A percentile compares a stretch with the other conserved stretches of the same genome.
Evolutionary conservation across 139 green algal genomes (phyloP).

Genomic region (Edaphochlamys debaryana): DNA sequence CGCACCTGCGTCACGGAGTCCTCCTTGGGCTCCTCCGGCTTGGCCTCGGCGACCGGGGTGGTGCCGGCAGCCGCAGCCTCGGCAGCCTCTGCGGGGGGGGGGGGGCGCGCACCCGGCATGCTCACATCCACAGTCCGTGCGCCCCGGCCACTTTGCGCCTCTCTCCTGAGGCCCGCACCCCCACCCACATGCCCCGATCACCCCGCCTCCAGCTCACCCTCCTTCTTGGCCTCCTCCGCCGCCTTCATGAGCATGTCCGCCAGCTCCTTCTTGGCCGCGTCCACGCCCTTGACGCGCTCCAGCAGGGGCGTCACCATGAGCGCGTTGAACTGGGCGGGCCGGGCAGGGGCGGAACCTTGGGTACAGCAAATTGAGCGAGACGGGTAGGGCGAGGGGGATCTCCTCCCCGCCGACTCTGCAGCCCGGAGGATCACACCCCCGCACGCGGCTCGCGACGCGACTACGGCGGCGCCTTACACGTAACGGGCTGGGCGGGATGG

Average conservation of each 20-base stretch:
- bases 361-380: too few species aligned
- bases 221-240: constrained; percentile 56
- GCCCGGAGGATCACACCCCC: too few species aligned
- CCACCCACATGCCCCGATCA: too few species aligned
- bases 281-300: constrained; percentile 73
- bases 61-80: neutral
- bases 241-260: constrained; percentile 69
- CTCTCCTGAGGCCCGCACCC: too few species aligned
- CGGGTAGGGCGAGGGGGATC: too few species aligned
- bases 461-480: too few species aligned
- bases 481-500: too few species aligned
- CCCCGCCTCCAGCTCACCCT: constrained; percentile 61
- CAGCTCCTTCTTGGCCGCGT: constrained; percentile 72
- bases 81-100: constrained; percentile 14
- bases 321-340: constrained; percentile 90
- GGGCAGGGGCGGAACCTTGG: too few species aligned
- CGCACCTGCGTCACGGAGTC: constrained; percentile 50
- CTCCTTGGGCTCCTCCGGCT: constrained; percentile 22
- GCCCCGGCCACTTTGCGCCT: too few species aligned
- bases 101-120: neutral
- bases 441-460: too few species aligned
- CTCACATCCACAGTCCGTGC: too few species aligned
- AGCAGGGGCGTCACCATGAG: constrained; percentile 89
- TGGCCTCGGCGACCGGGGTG: neutral
- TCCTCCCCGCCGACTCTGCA: too few species aligned